Conservation (phyloP, 345 rosid genomes). For the Populus deltoides region DNA sequence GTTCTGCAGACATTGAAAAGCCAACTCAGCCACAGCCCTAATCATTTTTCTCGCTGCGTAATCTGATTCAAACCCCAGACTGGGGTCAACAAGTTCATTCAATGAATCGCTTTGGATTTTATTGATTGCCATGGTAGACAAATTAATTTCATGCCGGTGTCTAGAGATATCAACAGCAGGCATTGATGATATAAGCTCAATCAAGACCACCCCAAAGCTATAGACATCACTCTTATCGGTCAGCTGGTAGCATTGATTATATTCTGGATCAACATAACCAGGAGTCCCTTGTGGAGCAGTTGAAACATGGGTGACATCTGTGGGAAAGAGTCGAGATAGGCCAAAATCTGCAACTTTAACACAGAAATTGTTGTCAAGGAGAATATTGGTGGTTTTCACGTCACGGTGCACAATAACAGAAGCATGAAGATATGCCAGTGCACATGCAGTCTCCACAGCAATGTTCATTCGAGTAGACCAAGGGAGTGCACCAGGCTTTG, state of each 20-base stretch:
- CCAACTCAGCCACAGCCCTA: conserved; percentile 71
- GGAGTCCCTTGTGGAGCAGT: conserved; percentile 98
- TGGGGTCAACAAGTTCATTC: conserved; percentile 64
- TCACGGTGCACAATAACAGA: conserved; percentile 79
- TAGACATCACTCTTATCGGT: conserved; percentile 85
- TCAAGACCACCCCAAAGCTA: conserved; percentile 65
- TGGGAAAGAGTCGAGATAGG: conserved; percentile 75
- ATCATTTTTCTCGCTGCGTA: conserved; percentile 42
- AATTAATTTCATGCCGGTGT: conserved; percentile 74
- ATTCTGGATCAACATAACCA: conserved; percentile 91
- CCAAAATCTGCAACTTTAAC: conserved; percentile 97
- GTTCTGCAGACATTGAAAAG: conserved; percentile 71
- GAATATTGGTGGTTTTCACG: conserved; percentile 86
- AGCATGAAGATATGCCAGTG: conserved; percentile 75
- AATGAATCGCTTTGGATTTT: conserved; percentile 61
- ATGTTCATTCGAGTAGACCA: conserved; percentile 68
- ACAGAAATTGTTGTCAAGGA: conserved; percentile 60
- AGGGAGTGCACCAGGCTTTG: conserved; percentile 59
- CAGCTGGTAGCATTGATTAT: conserved; percentile 77
- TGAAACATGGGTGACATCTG: conserved; percentile 66
- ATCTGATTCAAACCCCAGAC: conserved; percentile 70
- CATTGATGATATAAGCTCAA: conserved; percentile 71
- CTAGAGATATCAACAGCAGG: conserved; percentile 89
- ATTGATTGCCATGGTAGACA: conserved; percentile 69
- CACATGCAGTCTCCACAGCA: conserved; percentile 77